phyloP scores from a whole-genome alignment of 1,284 basidiomycete species.

The Melanopsichium pennsylvanicum region DNA sequence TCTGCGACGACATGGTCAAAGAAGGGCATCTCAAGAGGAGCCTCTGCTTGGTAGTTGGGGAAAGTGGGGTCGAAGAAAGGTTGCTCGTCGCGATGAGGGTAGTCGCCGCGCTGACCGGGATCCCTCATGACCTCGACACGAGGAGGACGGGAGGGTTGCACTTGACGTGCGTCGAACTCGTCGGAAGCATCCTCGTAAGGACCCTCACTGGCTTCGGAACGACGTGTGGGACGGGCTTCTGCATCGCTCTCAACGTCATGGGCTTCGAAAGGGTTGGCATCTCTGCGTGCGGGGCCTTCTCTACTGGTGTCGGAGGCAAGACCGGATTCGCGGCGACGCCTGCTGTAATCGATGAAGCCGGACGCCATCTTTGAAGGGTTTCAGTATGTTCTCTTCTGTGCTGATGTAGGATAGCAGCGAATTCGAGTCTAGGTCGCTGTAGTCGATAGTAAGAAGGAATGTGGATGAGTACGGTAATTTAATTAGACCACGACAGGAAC shows the following conservation, averaged over 20 bases:
- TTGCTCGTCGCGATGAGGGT: constrained; percentile 21
- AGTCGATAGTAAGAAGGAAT: no score
- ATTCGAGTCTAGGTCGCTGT: no score
- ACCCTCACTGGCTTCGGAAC: constrained; percentile 5
- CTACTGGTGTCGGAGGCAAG: constrained; percentile 28
- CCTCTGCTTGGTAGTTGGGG: constrained; percentile 44
- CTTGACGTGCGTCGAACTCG: constrained; percentile 3
- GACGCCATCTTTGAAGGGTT: constrained; percentile 10
- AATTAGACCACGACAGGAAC: background rate
- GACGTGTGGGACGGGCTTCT: constrained; percentile 4
- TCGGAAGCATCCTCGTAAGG: constrained; percentile 20
- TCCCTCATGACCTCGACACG: constrained; percentile 35
- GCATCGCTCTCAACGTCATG: constrained; percentile 1
- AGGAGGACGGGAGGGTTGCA: constrained; percentile 16
- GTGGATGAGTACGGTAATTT: no score
- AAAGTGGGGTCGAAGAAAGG: constrained; percentile 57
- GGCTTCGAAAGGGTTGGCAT: constrained; percentile 19
- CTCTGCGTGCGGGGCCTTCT: constrained; percentile 1
- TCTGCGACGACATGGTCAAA: constrained; percentile 62
- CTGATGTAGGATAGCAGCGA: no score
- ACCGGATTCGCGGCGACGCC: constrained; percentile 20
- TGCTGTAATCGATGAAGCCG: constrained; percentile 53
- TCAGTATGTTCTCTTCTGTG: no score
- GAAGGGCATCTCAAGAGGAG: constrained; percentile 58
- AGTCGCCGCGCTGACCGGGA: constrained; percentile 7